Evolutionary conservation across 768 basidiomycete genomes (phyloP), one percentile per base, ranked within the genome.

Genomic region (Panus rudis): DNA sequence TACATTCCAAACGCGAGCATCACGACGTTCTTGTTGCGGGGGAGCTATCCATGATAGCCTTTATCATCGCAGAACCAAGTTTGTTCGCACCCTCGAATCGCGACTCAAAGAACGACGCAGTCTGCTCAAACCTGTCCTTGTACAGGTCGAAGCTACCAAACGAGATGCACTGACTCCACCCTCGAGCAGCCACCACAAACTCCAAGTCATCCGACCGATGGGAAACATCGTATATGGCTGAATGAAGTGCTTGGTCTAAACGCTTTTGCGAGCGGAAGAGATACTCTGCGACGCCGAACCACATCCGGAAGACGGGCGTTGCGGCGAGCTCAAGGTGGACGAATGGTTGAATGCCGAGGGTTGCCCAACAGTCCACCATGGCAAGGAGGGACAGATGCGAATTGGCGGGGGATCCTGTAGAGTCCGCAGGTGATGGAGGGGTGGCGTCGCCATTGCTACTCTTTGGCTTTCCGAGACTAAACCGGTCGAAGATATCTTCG

Each of bases 281-380:
- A 62, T 93, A 88, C 62, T 98, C 96, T 10, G 94, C 90, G 11
- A 97, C 92, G 23, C 94, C 94, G 39, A 99, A 84, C 82, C 94
- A 97, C 49, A 99, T 73, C 41, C 92, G 78, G 67, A 99, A 99
- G 26, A 98, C 76, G 0, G 96, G 96, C 2, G 93, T 99, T 6
- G 92, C 94, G 0, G 94, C 94, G 34, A 98, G 79, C 6, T 84
- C 76, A 49, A 98, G 79, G 66, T 98, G 93, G 25, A 78, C 80
- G 59, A 88, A 94, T 0, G 96, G 96, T 42, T 87, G 78, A 57
- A 96, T 92, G 0, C 71, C 67, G 40, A 98, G 78, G 39, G 77
- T 75, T 6, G 89, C 84, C 96, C 96, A 99, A 55, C 89, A 93
- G 63, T 99, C 96, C 16, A 97, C 96, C 92, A 99, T 98, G 13